Base-by-base conservation (phyloP, 177 flowering plant genomes). In the Vitis hybrid region DNA sequence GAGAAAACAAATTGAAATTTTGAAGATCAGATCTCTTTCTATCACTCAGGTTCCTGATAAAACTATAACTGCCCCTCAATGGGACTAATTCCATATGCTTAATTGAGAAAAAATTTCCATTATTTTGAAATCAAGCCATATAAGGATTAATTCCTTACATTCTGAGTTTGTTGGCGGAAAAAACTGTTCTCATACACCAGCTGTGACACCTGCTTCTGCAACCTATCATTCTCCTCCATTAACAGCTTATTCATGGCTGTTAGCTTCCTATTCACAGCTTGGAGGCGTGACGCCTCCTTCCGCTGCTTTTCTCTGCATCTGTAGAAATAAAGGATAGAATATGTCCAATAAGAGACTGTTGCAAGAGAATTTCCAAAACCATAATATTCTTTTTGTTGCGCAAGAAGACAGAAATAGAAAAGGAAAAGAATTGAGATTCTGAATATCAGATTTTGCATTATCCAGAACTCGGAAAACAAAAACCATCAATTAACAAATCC, bases 141-240 rank as follows among this genome's bases (percentile, higher is more conserved):
- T 4, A 39, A 8, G 26, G 39, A 11, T 51, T 14, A 45, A 51
- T 18, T 53, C 20, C 65, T 76, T 79, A 87, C 91, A 76, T 74
- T 84, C 19, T 83, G 88, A 22, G 85, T 80, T 55, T 87, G 91
- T 68, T 87, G 91, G 62, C 87, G 88, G 55, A 86, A 84, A 56
- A 52, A 86, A 29, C 86, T 74, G 70, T 87, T 87, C 73, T 87
- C 89, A 58, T 83, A 84, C 57, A 87, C 91, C 72, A 87, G 81
- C 59, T 87, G 88, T 1, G 88, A 86, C 60, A 87, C 89, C 62
- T 78, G 84, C 72, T 79, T 82, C 73, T 81, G 87, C 78, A 87
- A 65, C 66, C 91, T 63, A 71, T 87, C 91, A 72, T 87, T 87
- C 70, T 87, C 91, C 79, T 87, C 91, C 89, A 87, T 87, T 71